A percentile compares a stretch with the other conserved stretches of the same genome.
Evolutionary conservation across 768 basidiomycete genomes (phyloP).

Genomic region (Phaffia australis): DNA sequence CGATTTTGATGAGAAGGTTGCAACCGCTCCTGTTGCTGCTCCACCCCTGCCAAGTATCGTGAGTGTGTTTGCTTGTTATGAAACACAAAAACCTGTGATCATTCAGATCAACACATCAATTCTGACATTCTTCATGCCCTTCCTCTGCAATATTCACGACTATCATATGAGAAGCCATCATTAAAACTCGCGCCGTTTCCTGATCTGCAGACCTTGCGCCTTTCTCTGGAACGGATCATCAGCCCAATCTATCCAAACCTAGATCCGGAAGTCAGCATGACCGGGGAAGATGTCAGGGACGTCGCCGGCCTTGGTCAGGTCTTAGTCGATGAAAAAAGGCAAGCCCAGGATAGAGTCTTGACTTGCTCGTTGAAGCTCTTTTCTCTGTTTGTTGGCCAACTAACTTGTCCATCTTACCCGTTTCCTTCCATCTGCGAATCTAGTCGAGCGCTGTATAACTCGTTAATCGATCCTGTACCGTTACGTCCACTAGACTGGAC

Average conservation of each 20-base stretch:
- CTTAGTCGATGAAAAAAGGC: slow-evolving; percentile 67
- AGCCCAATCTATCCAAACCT: slow-evolving; percentile 51
- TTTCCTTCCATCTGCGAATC: slow-evolving; percentile 16
- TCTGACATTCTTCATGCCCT: neutral
- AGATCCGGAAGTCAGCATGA: slow-evolving; percentile 32
- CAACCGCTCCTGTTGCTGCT: slow-evolving; percentile 36
- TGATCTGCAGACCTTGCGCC: slow-evolving; percentile 47
- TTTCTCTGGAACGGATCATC: slow-evolving; percentile 57
- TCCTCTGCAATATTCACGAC: neutral
- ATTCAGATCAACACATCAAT: slow-evolving; percentile 26
- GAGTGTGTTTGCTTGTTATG: slow-evolving; percentile 34
- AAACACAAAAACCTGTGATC: slow-evolving; percentile 39
- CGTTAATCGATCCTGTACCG: slow-evolving; percentile 38
- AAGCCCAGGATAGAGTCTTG: slow-evolving; percentile 20
- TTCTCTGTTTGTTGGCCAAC: neutral
- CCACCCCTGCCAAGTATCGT: neutral
- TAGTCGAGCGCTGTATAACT: slow-evolving; percentile 72
- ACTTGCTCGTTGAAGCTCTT: slow-evolving; percentile 10
- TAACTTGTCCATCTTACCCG: neutral
- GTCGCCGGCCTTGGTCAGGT: slow-evolving; percentile 71
- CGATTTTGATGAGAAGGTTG: slow-evolving; percentile 29
- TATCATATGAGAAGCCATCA: slow-evolving; percentile 46
- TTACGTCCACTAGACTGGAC: slow-evolving; percentile 82
- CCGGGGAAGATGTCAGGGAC: slow-evolving; percentile 52
- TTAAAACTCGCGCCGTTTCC: slow-evolving; percentile 58